Percentiles rank a stretch among this genome's conserved stretches.
Evolutionary conservation across 208 protist genomes (phyloP).

Genomic region (Acanthamoeba triangularis): DNA sequence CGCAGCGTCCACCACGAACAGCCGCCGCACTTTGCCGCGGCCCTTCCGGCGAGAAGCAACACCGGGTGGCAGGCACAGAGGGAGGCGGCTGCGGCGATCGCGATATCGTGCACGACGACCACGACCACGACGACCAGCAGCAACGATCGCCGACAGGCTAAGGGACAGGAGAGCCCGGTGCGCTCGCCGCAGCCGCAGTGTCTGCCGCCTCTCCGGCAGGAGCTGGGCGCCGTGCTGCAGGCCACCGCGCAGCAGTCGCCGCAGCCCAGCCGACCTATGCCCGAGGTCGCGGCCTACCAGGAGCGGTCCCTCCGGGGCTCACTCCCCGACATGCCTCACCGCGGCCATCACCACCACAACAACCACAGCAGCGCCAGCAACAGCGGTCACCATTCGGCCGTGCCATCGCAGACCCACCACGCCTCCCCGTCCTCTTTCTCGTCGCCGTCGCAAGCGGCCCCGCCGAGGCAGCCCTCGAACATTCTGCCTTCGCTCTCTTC

Average conservation of each 20-base stretch:
- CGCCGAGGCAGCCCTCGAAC: neutral
- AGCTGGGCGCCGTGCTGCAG: constrained; percentile 39
- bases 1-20: neutral
- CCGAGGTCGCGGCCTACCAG: neutral
- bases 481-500: constrained; percentile 50
- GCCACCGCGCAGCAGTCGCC: neutral
- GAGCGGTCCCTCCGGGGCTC: neutral
- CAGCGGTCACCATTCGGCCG: neutral
- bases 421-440: too few species aligned
- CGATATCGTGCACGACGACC: neutral
- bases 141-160: neutral
- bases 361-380: neutral
- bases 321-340: neutral
- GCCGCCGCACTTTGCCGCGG: too few species aligned
- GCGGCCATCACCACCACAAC: too few species aligned
- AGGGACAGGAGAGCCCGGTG: neutral
- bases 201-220: neutral
- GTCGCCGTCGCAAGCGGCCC: neutral
- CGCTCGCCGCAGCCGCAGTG: neutral
- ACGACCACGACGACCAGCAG: neutral
- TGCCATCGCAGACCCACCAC: neutral
- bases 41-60: too few species aligned
- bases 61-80: neutral
- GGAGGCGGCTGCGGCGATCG: neutral
- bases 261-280: neutral